phyloP scores from a whole-genome alignment of 2,329 filamentous ascomycete genomes.

The Neocucurbitaria cava region DNA sequence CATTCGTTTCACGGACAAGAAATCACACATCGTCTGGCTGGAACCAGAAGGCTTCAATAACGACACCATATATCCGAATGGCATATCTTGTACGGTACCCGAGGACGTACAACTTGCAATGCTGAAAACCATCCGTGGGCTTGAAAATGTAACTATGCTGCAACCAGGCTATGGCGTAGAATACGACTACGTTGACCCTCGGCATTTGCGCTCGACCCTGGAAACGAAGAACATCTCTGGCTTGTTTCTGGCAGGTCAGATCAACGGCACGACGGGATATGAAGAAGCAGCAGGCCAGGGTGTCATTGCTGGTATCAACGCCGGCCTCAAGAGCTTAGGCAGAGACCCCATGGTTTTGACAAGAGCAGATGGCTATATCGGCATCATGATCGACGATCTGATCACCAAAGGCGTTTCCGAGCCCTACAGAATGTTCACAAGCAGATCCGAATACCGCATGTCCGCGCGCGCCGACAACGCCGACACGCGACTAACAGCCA shows the following conservation, averaged over 20 bases:
- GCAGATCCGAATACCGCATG: conserved; percentile 93
- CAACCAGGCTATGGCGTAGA: conserved; percentile 97
- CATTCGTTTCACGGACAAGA: conserved; percentile 82
- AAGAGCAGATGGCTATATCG: conserved; percentile 91
- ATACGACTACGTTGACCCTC: conserved; percentile 97
- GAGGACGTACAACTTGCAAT: conserved; percentile 84
- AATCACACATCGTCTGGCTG: conserved; percentile 90
- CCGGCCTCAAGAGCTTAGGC: conserved; percentile 77
- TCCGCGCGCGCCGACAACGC: conserved; percentile 92
- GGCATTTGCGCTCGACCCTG: conserved; percentile 83
- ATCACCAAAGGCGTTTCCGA: conserved; percentile 96
- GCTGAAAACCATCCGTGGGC: conserved; percentile 83
- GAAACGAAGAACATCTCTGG: conserved; percentile 92
- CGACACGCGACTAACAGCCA: conserved; percentile 81
- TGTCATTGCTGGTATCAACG: conserved; percentile 90
- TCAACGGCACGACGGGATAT: conserved; percentile 98
- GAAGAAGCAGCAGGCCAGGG: conserved; percentile 97
- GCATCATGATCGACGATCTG: conserved; percentile 98
- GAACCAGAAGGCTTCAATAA: conserved; percentile 95
- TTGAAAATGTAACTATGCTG: conserved; percentile 89
- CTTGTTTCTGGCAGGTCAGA: conserved; percentile 92
- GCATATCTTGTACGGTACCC: conserved; percentile 95
- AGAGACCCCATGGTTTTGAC: conserved; percentile 72
- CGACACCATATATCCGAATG: conserved; percentile 92
- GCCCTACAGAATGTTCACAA: conserved; percentile 98